Evolutionary conservation across 2,329 filamentous ascomycete genomes (phyloP), one percentile per base, ranked within the genome.

Genomic region (Talaromyces albobiverticillius): DNA sequence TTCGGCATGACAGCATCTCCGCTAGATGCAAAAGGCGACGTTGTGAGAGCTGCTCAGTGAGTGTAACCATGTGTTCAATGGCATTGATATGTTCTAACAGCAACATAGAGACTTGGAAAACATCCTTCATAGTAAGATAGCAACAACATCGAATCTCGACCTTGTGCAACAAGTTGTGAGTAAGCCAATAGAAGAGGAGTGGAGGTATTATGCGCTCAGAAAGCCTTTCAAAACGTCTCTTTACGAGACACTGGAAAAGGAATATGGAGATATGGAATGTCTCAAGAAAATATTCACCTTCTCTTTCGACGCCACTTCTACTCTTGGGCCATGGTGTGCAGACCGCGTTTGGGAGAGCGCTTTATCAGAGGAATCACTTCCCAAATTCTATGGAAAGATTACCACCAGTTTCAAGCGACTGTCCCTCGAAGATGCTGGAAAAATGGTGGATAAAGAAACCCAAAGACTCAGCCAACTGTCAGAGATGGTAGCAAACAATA

Each of bases 1-100:
- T 88, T 99, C 60, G 93, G 93, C 23, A 96, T 97, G 93, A 99
- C 94, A 1, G 94, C 94, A 7, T 97, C 94, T 0, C 94, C 94
- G 0, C 87, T 96, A 2, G 92, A 97, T 72, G 85, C 89, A 0
- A 88, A 89, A 64, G 81, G 82, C 0, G 85, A 96, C 60, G 80
- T 95, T 25, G 76, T 79, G 14, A 77, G 83, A 56, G 89, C 89
- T 34, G 88, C 89, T 0, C 74, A 76, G 56, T 79, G 71, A 58
- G 67, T 47, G 10, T 22, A 57, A 7, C 11, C 7, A 25, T 50
- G 22, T 20, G 13, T 22, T n/a, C 14, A 45, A 20, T 13, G 14
- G 32, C 18, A 16, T 40, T 49, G 14, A 45, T 59, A 63, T 13
- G 61, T n/a, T 20, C 13, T 41, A 49, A 32, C 11, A 36, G 3